Percentiles rank a stretch among this genome's conserved stretches.
Conservation (phyloP, 2,329 filamentous ascomycete species). For the Coniochaeta sp. region DNA sequence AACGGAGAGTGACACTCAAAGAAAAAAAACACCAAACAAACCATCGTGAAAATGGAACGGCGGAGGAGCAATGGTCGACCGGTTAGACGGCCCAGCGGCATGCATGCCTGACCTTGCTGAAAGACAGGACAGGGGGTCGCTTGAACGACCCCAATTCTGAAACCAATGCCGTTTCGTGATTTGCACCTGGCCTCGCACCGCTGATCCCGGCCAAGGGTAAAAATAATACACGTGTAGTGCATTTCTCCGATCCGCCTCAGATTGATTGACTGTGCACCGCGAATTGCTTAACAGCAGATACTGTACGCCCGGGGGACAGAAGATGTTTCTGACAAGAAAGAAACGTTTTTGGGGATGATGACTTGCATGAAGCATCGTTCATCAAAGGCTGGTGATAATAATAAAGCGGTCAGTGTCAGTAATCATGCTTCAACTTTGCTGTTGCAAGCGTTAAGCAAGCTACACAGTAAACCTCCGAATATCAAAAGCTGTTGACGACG, state of each 20-base stretch:
- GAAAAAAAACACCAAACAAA: neutral
- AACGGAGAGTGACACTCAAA: too few relatives aligned
- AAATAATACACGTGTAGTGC: slow-evolving; percentile 3
- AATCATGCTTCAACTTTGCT: neutral
- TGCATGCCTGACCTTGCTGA: neutral
- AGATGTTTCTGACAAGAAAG: neutral
- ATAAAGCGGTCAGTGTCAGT: neutral
- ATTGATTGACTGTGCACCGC: neutral
- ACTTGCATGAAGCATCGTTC: neutral
- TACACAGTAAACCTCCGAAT: too few relatives aligned
- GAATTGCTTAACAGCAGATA: neutral
- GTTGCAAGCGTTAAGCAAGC: neutral
- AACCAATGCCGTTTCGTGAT: neutral
- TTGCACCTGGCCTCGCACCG: too few relatives aligned
- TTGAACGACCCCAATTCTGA: neutral
- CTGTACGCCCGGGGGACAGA: neutral
- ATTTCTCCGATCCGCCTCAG: neutral
- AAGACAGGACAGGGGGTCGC: neutral
- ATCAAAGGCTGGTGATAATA: too few relatives aligned
- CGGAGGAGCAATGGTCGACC: neutral
- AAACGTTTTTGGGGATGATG: neutral
- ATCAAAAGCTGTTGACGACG: too few relatives aligned
- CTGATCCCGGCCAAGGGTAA: neutral
- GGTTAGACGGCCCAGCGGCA: neutral
- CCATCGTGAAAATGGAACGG: neutral